Conservation (phyloP, 2,329 filamentous ascomycete genomes). For the Pestalotiopsis sp. region DNA sequence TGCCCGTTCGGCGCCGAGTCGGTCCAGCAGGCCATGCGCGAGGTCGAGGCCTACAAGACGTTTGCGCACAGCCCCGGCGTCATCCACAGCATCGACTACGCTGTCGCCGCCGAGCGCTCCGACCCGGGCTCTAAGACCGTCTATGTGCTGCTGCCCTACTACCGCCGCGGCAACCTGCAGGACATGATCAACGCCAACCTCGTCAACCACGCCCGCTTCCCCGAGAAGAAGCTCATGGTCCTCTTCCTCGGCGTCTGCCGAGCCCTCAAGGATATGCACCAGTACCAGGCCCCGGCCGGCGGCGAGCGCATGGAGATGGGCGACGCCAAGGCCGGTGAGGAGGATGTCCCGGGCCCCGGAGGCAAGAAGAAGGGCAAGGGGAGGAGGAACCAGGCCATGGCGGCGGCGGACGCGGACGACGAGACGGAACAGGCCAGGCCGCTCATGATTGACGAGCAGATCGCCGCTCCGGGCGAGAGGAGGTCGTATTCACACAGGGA, state of each 20-base stretch:
- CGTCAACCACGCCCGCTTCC: slow-evolving; percentile 90
- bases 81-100: slow-evolving; percentile 48
- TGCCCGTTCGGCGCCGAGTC: slow-evolving; percentile 98
- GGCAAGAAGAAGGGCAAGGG: slow-evolving; percentile 30
- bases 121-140: slow-evolving; percentile 83
- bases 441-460: slow-evolving; percentile 78
- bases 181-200: slow-evolving; percentile 98
- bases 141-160: slow-evolving; percentile 95
- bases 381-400: slow-evolving; percentile 34
- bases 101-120: slow-evolving; percentile 56
- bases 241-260: slow-evolving; percentile 91
- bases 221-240: slow-evolving; percentile 83
- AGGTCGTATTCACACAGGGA: slow-evolving; percentile 92
- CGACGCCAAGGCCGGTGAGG: slow-evolving; percentile 40
- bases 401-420: slow-evolving; percentile 63
- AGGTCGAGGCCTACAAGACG: slow-evolving; percentile 94
- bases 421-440: slow-evolving; percentile 78
- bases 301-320: slow-evolving; percentile 57
- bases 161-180: slow-evolving; percentile 91
- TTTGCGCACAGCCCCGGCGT: slow-evolving; percentile 84
- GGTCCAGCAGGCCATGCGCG: slow-evolving; percentile 90
- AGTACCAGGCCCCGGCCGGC: slow-evolving; percentile 64
- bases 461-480: slow-evolving; percentile 67
- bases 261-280: slow-evolving; percentile 87
- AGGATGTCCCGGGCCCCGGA: slow-evolving; percentile 39